Base-by-base conservation (phyloP, 2,329 filamentous ascomycete genomes). In the Waltergamsia citrina region DNA sequence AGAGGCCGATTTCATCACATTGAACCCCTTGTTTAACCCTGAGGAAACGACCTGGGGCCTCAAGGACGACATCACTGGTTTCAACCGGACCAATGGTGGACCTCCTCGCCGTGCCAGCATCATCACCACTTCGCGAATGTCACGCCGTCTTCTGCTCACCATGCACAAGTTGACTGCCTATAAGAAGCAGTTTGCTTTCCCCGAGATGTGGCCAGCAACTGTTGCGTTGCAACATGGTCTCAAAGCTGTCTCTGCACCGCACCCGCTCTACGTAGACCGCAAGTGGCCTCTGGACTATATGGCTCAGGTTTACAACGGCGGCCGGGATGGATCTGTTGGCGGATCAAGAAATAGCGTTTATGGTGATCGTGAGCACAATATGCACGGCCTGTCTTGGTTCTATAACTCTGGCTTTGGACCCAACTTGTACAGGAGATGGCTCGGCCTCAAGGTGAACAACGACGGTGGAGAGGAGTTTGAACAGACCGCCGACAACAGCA, bases 161-260 rank as follows among this genome's bases (percentile, higher is more conserved):
- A 96, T 96, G 90, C 90, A 96, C 63, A 74, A 78, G 36, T 87
- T 94, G 63, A 94, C 88, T 4, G 77, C 79, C 20, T 73, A 85
- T 48, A 80, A 81, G 51, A 88, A 87, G 47, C 84, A 93, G 57
- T 84, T 85, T 43, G 93, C 92, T 64, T 94, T 94, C 54, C 85
- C 87, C 0, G 90, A 96, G 58, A 95, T 95, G 88, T 95, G 86
- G 86, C 85, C 88, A 0, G 81, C 81, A 1, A 92, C 84, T 0
- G 78, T 85, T 2, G 85, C 88, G 2, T 69, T 96, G 8, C 88
- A 95, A 39, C 88, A 95, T 53, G 90, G 90, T 9, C 79, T 85
- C 61, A 96, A 95, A 63, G 87, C 85, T 24, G 87, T 95, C 11
- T 94, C 82, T 44, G 86, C 80, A 3, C 90, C 90, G 2, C 90